Evolutionary conservation across 2,329 filamentous ascomycete genomes (phyloP), one percentile per base, ranked within the genome.

Genomic region (Ophiostoma quercus): DNA sequence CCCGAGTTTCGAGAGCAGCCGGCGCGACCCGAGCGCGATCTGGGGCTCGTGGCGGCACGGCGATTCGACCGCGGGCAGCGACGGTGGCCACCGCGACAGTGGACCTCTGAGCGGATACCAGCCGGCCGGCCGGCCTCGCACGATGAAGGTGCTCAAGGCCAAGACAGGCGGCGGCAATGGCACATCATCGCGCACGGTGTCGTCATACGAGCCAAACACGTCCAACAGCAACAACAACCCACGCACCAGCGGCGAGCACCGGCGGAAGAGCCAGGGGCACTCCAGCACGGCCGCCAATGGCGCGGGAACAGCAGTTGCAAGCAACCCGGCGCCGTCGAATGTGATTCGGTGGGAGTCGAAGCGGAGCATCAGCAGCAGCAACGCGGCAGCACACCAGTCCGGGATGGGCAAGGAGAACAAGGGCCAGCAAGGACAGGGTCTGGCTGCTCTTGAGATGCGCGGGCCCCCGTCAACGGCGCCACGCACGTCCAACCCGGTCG

Each of bases 91-190:
- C n/a, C 84, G 82, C 70, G 86, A 87, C 72, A 82, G 79, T 73
- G 79, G 80, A 1, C 84, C 84, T 69, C 78, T 86, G 73, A 89
- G 87, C 74, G 88, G 88, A 34, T 92, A 92, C 76, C 90, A 92
- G 76, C 89, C 89, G 74, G 83, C 89, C 73, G 80, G 87, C 76
- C 83, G 88, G 22, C 80, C 84, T 19, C 87, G 90, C 67, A 89
- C 88, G 67, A 98, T 98, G 90, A 98, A 97, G 81, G 90, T 97
- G 1, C 83, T 98, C 68, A 92, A 93, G 76, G 89, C 94, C 1
- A 95, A 92, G 77, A 83, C 88, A 6, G 70, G 43, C 4, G 16
- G 16, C 19, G 43, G 72, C 8, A 63, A 68, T 12, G 65, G 81
- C 34, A 85, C 81, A 1, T 83, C 84, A 12, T 79, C 81, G 1